These are phyloP conservation scores for Acer yangbiense DNA, from an alignment of 345 rosid genomes.

Conservation along the genomic window DNA sequence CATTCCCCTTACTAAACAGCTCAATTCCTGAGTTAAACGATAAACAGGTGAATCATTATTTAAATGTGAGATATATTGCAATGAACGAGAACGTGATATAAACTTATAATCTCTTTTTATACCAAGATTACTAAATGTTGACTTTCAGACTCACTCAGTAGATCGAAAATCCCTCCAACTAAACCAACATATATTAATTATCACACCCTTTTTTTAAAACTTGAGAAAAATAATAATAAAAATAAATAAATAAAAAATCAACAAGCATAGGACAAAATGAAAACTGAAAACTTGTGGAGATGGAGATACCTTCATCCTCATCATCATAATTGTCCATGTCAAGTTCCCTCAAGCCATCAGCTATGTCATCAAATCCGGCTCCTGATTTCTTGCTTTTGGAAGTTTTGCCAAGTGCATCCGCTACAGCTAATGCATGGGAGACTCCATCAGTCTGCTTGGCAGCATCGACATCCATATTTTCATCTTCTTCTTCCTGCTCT, in stretches of 20 bases:
- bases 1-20: constrained; percentile 69
- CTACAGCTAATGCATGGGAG: constrained; percentile 67
- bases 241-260: background rate
- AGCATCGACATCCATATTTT: constrained; percentile 47
- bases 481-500: constrained; percentile 38
- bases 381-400: constrained; percentile 45
- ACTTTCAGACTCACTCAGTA: background rate
- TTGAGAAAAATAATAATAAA: background rate
- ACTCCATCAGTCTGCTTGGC: constrained; percentile 45
- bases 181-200: background rate
- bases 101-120: background rate
- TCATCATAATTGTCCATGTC: constrained; percentile 91
- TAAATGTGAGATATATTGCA: background rate
- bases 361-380: constrained; percentile 53
- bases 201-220: background rate
- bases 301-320: constrained; percentile 70
- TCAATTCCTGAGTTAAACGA: constrained; percentile 54
- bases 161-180: background rate
- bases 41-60: constrained; percentile 10
- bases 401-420: constrained; percentile 63
- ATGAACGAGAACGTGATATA: background rate
- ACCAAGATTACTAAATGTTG: background rate
- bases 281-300: constrained; percentile 18
- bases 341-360: constrained; percentile 74
- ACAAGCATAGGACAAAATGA: background rate